Conservation (phyloP, 1,284 basidiomycete species). For the Phellinidium pouzarii region DNA sequence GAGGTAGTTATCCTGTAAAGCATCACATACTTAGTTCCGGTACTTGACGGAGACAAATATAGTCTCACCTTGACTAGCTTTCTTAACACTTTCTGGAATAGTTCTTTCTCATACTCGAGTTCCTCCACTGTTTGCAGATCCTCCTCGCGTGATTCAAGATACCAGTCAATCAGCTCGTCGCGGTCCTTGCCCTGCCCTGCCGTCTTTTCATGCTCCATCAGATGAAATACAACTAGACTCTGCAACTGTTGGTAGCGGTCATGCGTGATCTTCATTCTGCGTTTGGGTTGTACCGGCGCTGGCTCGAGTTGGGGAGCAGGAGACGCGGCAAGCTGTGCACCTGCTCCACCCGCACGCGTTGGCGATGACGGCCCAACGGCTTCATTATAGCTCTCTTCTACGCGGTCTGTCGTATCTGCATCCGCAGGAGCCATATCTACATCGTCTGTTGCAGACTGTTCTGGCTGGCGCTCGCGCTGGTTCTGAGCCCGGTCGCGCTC, state of each 20-base stretch:
- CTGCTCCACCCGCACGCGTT: conserved; percentile 25
- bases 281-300: conserved; percentile 41
- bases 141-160: conserved; percentile 83
- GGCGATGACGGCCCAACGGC: conserved; percentile 27
- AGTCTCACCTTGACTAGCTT: conserved; percentile 81
- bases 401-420: conserved; percentile 51
- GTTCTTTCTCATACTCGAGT: conserved; percentile 86
- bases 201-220: conserved; percentile 73
- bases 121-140: conserved; percentile 83
- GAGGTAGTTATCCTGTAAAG: conserved; percentile 73
- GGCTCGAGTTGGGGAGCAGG: conserved; percentile 24
- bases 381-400: conserved; percentile 43
- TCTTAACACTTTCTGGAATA: conserved; percentile 84
- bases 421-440: conserved; percentile 59
- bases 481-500: conserved; percentile 36
- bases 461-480: conserved; percentile 19
- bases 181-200: conserved; percentile 76
- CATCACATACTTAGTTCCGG: conserved; percentile 11
- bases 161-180: conserved; percentile 94
- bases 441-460: conserved; percentile 32
- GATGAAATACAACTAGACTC: conserved; percentile 80
- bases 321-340: conserved; percentile 29
- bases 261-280: conserved; percentile 88
- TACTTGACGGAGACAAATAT: not conserved
- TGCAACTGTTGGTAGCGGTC: conserved; percentile 92